Evolutionary conservation across 1,284 basidiomycete species (phyloP).

Genomic region (Ustilago esculenta): DNA sequence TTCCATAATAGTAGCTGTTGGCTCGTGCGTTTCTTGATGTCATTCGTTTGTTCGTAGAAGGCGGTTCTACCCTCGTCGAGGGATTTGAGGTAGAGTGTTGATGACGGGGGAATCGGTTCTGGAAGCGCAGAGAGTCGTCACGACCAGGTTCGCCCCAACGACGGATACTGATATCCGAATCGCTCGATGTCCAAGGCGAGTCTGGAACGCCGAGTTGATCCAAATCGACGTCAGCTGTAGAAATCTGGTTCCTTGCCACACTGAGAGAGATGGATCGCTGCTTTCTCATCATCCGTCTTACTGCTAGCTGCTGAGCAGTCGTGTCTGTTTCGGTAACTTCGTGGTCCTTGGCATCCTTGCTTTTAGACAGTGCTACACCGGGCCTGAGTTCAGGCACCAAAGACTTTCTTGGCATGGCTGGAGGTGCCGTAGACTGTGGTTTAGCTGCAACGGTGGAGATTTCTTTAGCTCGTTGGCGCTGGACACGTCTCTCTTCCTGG

Average conservation of each 20-base stretch:
- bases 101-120: conserved; percentile 4
- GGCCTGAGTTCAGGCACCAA: too few species aligned
- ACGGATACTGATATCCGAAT: conserved; percentile 46
- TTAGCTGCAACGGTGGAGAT: not conserved
- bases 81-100: conserved; percentile 10
- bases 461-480: conserved; percentile 11
- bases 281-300: conserved; percentile 17
- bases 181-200: conserved; percentile 46
- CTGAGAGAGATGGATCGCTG: conserved; percentile 37
- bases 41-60: conserved; percentile 1
- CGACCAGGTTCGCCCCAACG: conserved; percentile 40
- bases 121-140: conserved; percentile 13
- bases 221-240: not conserved
- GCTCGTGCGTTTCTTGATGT: conserved; percentile 6
- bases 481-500: conserved; percentile 20
- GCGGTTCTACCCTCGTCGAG: not conserved
- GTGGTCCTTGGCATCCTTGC: not conserved
- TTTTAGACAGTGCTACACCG: too few species aligned
- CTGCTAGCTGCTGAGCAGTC: conserved; percentile 1
- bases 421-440: too few species aligned
- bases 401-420: too few species aligned
- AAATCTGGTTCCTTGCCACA: conserved; percentile 10
- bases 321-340: not conserved
- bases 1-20: conserved; percentile 31
- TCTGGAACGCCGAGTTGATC: conserved; percentile 8